A percentile compares a stretch with the other conserved stretches of the same genome.
Evolutionary conservation across 2,329 filamentous ascomycete species (phyloP).

Genomic region (Cercospora sp.): DNA sequence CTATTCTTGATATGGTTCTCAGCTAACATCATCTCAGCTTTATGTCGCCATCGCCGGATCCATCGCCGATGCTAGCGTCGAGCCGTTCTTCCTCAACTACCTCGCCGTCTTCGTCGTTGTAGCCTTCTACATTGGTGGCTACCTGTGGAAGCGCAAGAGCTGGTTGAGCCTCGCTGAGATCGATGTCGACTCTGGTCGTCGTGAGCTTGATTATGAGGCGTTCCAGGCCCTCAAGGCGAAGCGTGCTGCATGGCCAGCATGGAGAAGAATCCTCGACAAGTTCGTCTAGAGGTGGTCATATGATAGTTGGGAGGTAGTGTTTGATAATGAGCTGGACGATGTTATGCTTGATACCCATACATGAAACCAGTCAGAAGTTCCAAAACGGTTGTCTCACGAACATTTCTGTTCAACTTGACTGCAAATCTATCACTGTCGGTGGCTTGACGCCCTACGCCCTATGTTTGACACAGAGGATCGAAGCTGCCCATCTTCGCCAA

Average conservation of each 20-base stretch:
- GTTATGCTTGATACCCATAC: conserved; percentile 7
- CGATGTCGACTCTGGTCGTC: conserved; percentile 65
- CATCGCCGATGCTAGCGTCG: conserved; percentile 29
- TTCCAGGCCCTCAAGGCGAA: conserved; percentile 58
- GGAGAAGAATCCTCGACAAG: conserved; percentile 42
- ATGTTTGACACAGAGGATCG: not conserved
- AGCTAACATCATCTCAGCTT: conserved; percentile 39
- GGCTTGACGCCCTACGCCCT: not conserved
- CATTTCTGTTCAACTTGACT: not conserved
- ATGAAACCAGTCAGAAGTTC: not conserved
- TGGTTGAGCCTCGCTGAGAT: conserved; percentile 62
- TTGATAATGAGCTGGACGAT: not conserved
- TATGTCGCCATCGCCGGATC: conserved; percentile 52
- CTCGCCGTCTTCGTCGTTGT: conserved; percentile 57
- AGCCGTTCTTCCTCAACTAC: conserved; percentile 54
- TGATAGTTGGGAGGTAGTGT: not conserved
- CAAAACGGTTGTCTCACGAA: not conserved
- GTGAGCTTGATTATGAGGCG: conserved; percentile 64
- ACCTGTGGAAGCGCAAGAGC: conserved; percentile 63
- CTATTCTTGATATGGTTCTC: not conserved
- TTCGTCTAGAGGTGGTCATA: conserved; percentile 25
- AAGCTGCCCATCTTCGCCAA: not conserved
- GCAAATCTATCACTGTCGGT: not conserved
- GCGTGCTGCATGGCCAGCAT: conserved; percentile 55
- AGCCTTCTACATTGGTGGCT: conserved; percentile 56